A percentile compares a stretch with the other conserved stretches of the same genome.
Conservation (phyloP, 371 early-diverging fungal genomes). For the Lichtheimia ornata region DNA sequence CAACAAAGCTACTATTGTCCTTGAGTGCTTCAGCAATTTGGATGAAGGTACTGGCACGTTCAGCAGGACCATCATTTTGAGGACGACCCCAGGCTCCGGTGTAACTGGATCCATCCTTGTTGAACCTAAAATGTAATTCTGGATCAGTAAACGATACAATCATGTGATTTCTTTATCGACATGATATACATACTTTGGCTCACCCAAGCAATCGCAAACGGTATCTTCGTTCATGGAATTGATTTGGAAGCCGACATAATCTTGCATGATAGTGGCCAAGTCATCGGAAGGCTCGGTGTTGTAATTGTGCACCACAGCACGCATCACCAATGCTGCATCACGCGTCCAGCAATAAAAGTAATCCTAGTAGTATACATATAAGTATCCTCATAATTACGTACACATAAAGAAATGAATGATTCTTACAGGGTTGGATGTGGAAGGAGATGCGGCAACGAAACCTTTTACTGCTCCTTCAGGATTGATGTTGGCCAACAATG, state of each 20-base stretch:
- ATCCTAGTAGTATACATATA: constrained; percentile 25
- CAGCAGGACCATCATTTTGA: constrained; percentile 86
- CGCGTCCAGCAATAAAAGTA: constrained; percentile 84
- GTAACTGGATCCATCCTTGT: constrained; percentile 15
- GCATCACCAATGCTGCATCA: constrained; percentile 65
- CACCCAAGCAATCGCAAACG: constrained; percentile 61
- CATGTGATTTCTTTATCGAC: not conserved
- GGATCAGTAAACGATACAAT: constrained; percentile 56
- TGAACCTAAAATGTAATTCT: constrained; percentile 34
- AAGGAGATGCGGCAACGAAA: constrained; percentile 41
- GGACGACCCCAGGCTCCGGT: constrained; percentile 40
- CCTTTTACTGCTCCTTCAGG: constrained; percentile 34
- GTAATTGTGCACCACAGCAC: constrained; percentile 19
- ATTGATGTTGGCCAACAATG: constrained; percentile 28
- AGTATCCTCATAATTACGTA: no score
- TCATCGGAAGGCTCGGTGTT: constrained; percentile 11
- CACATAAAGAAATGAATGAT: not conserved
- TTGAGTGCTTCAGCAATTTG: constrained; percentile 40
- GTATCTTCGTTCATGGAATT: constrained; percentile 25
- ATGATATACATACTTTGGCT: constrained; percentile 57
- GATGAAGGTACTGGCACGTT: constrained; percentile 62
- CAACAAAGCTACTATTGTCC: constrained; percentile 5
- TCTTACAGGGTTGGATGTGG: constrained; percentile 41
- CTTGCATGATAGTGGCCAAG: constrained; percentile 18
- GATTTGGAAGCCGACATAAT: constrained; percentile 40